A percentile compares a stretch with the other conserved stretches of the same genome.
Evolutionary conservation across 805 yeast genomes (phyloP).

Genomic region (Suhomyces sp.): DNA sequence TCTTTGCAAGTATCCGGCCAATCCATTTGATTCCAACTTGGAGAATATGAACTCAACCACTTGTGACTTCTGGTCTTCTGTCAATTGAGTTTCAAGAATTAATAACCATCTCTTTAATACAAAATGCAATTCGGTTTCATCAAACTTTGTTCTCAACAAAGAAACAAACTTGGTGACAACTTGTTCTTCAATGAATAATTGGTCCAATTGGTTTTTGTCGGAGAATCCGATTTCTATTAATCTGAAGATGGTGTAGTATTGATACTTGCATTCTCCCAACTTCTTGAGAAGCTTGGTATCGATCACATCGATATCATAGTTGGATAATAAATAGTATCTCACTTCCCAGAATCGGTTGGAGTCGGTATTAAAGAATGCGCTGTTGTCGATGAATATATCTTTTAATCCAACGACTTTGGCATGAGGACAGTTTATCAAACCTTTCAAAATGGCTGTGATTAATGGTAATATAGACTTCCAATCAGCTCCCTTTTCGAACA

Average conservation of each 20-base stretch:
- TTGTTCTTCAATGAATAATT: not conserved
- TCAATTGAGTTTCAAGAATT: constrained; percentile 37
- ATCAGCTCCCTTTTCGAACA: constrained; percentile 4
- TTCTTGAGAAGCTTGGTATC: not conserved
- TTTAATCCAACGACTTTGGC: constrained; percentile 17
- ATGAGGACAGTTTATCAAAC: constrained; percentile 37
- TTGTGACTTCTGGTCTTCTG: constrained; percentile 22
- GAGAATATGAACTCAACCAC: constrained; percentile 31
- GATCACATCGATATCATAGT: constrained; percentile 16
- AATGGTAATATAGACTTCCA: constrained; percentile 11
- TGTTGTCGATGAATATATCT: constrained; percentile 8
- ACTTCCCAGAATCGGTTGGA: constrained; percentile 40
- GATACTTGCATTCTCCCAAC: constrained; percentile 13
- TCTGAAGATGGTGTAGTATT: constrained; percentile 47
- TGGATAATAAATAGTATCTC: constrained; percentile 46
- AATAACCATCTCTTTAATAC: constrained; percentile 57
- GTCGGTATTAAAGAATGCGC: constrained; percentile 13
- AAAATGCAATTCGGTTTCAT: constrained; percentile 5
- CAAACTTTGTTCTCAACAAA: constrained; percentile 14
- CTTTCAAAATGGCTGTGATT: constrained; percentile 30
- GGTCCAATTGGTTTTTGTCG: not conserved
- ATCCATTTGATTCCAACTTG: not conserved
- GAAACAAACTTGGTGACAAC: constrained; percentile 7
- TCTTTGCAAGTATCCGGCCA: constrained; percentile 14
- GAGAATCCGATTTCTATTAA: constrained; percentile 37